phyloP scores from a whole-genome alignment of 176 grass and related monocot genomes.

The Pontederia paniculata region DNA sequence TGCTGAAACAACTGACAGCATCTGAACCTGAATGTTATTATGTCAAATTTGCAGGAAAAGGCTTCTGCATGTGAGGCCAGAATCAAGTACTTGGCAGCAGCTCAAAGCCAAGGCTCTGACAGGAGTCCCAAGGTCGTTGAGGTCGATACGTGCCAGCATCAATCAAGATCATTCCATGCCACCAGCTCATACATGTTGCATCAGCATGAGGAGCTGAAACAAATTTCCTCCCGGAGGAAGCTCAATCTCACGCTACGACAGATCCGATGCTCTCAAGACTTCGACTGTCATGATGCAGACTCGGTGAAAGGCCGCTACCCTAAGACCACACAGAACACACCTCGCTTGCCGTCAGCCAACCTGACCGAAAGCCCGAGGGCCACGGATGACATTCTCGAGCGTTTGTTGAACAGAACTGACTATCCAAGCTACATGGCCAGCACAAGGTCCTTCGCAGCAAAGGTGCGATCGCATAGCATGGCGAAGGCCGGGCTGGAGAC shows the following conservation, averaged over 20 bases:
- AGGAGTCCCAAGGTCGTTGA: constrained; percentile 77
- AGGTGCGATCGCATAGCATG: constrained; percentile 54
- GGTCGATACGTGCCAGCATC: constrained; percentile 63
- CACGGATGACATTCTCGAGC: background rate
- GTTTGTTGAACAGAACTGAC: background rate
- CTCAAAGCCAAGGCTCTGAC: constrained; percentile 37
- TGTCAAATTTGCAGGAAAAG: constrained; percentile 40
- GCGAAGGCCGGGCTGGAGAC: constrained; percentile 32
- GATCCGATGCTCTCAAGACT: constrained; percentile 12
- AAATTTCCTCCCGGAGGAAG: constrained; percentile 22
- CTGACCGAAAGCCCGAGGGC: background rate
- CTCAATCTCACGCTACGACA: constrained; percentile 12
- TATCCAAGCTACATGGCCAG: constrained; percentile 11
- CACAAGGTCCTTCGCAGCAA: constrained; percentile 34
- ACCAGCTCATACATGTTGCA: background rate
- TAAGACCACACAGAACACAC: constrained; percentile 50
- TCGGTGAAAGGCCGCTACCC: constrained; percentile 10
- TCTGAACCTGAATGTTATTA: constrained; percentile 2
- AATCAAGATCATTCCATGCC: constrained; percentile 20
- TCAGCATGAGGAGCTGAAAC: constrained; percentile 2
- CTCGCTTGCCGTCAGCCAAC: constrained; percentile 5
- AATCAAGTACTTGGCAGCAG: constrained; percentile 20
- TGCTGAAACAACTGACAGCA: constrained; percentile 11
- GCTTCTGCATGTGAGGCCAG: background rate
- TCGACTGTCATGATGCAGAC: background rate